These are phyloP conservation scores for Suhomyces panamericanus DNA, from an alignment of 1,139 yeast genomes.

Conservation along the genomic window DNA sequence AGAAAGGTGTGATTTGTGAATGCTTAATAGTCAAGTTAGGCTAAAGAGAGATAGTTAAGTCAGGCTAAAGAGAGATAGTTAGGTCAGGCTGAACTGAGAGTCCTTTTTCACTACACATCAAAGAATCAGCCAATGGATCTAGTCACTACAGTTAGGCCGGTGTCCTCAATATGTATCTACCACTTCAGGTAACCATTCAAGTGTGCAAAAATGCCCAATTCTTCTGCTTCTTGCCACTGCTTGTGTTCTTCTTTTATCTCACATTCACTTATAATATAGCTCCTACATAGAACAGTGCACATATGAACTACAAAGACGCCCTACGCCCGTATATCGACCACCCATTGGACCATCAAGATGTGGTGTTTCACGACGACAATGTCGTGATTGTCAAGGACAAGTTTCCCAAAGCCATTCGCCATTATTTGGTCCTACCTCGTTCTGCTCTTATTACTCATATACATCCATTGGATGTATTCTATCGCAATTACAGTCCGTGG, in stretches of 20 bases:
- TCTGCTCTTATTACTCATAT: slow-evolving; percentile 34
- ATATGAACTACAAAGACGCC: slow-evolving; percentile 37
- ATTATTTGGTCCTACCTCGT: slow-evolving; percentile 63
- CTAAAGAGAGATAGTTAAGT: too few relatives aligned
- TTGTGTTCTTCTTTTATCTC: background rate
- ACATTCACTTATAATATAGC: background rate
- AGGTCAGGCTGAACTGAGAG: too few relatives aligned
- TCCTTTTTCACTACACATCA: too few relatives aligned
- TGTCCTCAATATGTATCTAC: too few relatives aligned
- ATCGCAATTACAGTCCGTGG: slow-evolving; percentile 21
- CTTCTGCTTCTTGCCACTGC: background rate
- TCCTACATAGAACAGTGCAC: slow-evolving; percentile 3
- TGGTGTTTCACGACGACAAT: slow-evolving; percentile 47
- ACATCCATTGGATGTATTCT: slow-evolving; percentile 59
- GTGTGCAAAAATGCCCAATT: too few relatives aligned
- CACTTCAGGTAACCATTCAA: too few relatives aligned
- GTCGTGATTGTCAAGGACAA: slow-evolving; percentile 59
- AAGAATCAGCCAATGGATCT: too few relatives aligned
- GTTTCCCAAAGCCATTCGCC: slow-evolving; percentile 66
- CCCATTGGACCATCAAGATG: slow-evolving; percentile 25
- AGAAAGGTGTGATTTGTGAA: slow-evolving; percentile 13
- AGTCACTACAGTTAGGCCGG: too few relatives aligned
- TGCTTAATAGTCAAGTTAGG: too few relatives aligned
- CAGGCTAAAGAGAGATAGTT: too few relatives aligned
- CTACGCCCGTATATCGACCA: slow-evolving; percentile 36